Percentiles rank a stretch among this genome's conserved stretches.
Conservation (phyloP, 306 rosid genomes). For the cucumber (Cucumis sativus) region Cucumber_9930_V3 NC_026657.2:10109001-10109500, state of each 20-base stretch:
- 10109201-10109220: slow-evolving; percentile 4
- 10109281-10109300: not conserved
- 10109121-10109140: not conserved
- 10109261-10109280: slow-evolving; percentile 60
- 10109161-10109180: not conserved
- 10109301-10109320: not conserved
- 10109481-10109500: no score
- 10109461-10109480: no score
- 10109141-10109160: not conserved
- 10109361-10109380: not conserved
- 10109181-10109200: not conserved
- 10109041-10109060: not conserved
- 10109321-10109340: not conserved
- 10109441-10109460: no score
- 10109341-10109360: not conserved
- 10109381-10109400: no score
- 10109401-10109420: no score
- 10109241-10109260: slow-evolving; percentile 21
- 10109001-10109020: not conserved
- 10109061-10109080: no score
- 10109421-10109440: no score
- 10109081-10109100: not conserved
- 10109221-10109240: not conserved
- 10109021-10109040: not conserved
- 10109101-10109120: not conserved